Evolutionary conservation across 2,329 filamentous ascomycete species (phyloP), one percentile per base, ranked within the genome.

Genomic region (Arthrobotrys sphaeroides): DNA sequence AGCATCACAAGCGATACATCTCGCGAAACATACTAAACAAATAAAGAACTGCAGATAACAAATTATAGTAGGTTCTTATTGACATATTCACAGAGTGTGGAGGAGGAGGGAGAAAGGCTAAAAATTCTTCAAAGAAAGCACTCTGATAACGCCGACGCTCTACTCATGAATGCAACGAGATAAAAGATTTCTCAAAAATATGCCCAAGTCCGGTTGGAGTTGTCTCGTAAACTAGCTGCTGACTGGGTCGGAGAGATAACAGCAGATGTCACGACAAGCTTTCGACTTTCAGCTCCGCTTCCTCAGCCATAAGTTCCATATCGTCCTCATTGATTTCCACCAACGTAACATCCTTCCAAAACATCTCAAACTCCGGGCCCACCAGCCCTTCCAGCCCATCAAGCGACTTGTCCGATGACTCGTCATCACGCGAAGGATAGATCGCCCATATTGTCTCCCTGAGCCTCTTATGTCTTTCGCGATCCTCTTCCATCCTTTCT

Each of bases 391-490:
- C 65, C 28, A 77, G 36, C 18, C 66, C 73, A 22, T 70, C 73
- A 24, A 70, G 59, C 12, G 60, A 62, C 38, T 70, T 60, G 22
- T 77, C 73, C 51, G 49, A 28, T 26, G 43, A n/a, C 31, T 16
- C 77, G 5, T 90, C 87, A 24, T 87, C 85, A 6, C 86, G 84
- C 31, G 88, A 87, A 6, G 87, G 86, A 28, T 88, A 88, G 1
- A 97, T 89, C 0, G 93, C 92, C 95, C 96, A 99, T 77, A 97
- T 96, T 79, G 90, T 93, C 84, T 99, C 95, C 20, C 95, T 85
- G 80, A 94, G 85, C 45, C 94, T 86, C 85, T 99, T 99, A 83
- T 99, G 96, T 69, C 95, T 86, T 82, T 99, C 95, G 2, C 95
- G 86, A 82, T 99, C 95, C 83, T 99, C 96, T 80, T 99, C 96